phyloP scores from a whole-genome alignment of 495 filamentous ascomycete species.

The Penicilliopsis zonata region DNA sequence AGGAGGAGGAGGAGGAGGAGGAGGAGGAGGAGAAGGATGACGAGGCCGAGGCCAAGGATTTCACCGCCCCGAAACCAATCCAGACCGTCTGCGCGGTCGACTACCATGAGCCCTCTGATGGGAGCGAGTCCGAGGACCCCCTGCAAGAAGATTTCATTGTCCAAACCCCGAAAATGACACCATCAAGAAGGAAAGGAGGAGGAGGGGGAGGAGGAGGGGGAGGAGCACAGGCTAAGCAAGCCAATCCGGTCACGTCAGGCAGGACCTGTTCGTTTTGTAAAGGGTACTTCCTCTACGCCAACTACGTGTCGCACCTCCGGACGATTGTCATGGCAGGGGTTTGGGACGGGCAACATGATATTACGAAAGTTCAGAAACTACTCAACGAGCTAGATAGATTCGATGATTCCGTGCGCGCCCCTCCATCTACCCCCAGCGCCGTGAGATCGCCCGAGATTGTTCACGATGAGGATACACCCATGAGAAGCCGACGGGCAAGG shows the following conservation, averaged over 20 bases:
- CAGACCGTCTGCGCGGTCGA: no score
- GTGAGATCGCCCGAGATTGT: conserved; percentile 6
- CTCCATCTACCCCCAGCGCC: not conserved
- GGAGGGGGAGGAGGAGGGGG: conserved; percentile 14
- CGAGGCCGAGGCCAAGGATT: no score
- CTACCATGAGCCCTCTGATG: conserved; percentile 19
- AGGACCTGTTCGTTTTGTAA: conserved; percentile 6
- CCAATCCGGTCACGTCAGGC: not conserved
- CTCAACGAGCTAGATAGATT: conserved; percentile 1
- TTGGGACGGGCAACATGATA: conserved; percentile 6
- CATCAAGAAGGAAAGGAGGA: no score
- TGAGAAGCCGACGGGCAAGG: conserved; percentile 6
- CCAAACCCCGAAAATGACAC: conserved; percentile 14
- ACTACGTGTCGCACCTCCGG: conserved; percentile 6
- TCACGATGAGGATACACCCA: conserved; percentile 1
- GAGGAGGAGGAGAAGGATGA: no score
- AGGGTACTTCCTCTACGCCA: conserved; percentile 3
- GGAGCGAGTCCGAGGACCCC: conserved; percentile 35
- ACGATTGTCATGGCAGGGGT: conserved; percentile 3
- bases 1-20: no score
- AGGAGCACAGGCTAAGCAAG: no score
- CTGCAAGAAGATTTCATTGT: conserved; percentile 28
- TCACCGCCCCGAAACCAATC: no score
- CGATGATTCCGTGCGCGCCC: not conserved
- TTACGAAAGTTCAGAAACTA: conserved; percentile 2